phyloP scores from a whole-genome alignment of 805 yeast species.

The Wickerhamomyces strasburgensis region DNA sequence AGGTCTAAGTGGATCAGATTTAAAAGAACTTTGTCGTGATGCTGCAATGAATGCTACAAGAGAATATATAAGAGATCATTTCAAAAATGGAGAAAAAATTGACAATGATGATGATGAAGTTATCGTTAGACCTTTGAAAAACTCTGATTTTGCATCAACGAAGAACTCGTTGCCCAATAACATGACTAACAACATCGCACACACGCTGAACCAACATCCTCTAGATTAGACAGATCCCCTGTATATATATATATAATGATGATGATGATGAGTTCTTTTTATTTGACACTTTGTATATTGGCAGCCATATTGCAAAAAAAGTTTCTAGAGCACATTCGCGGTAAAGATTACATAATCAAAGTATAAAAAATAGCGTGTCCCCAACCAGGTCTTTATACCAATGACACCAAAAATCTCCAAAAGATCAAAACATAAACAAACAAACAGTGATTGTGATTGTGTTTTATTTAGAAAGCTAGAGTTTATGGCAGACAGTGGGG shows the following conservation, averaged over 20 bases:
- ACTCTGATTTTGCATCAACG: constrained; percentile 44
- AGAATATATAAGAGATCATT: constrained; percentile 67
- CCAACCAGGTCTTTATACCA: too few species aligned
- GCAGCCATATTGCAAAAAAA: too few species aligned
- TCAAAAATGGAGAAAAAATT: constrained; percentile 27
- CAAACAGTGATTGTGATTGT: too few species aligned
- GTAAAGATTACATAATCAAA: too few species aligned
- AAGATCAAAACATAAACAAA: too few species aligned
- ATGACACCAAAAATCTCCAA: too few species aligned
- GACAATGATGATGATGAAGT: constrained; percentile 33
- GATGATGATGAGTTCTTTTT: too few species aligned
- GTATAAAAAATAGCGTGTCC: too few species aligned
- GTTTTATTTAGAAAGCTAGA: too few species aligned
- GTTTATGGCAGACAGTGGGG: constrained; percentile 12
- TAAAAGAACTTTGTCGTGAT: constrained; percentile 86
- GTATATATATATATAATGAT: too few species aligned
- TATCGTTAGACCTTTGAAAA: constrained; percentile 53
- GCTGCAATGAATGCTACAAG: constrained; percentile 89
- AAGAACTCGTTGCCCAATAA: not conserved
- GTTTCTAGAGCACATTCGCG: too few species aligned
- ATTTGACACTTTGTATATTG: too few species aligned
- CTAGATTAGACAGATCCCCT: not conserved
- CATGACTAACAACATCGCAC: not conserved
- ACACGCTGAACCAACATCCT: not conserved
- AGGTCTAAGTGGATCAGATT: constrained; percentile 86